phyloP scores from a whole-genome alignment of 192 early-diverging fungal species.

The Cladochytrium replicatum region DNA sequence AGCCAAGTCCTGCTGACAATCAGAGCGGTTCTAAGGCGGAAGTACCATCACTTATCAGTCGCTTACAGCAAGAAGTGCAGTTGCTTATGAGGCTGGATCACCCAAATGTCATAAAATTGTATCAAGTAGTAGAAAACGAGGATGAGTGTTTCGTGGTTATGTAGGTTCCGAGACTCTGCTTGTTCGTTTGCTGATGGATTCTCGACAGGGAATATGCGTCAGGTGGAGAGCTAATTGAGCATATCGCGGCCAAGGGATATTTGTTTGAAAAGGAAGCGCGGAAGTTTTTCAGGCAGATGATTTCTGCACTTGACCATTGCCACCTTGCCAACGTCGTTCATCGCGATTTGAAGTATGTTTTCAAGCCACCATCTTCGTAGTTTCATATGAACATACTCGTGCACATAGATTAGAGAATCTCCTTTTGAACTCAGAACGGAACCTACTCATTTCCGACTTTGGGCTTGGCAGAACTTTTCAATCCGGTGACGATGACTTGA shows the following conservation, averaged over 20 bases:
- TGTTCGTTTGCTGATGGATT: no score
- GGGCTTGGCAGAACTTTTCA: slow-evolving; percentile 45
- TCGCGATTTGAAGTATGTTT: slow-evolving; percentile 47
- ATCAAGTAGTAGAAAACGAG: slow-evolving; percentile 50
- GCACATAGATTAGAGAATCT: no score
- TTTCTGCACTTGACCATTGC: slow-evolving; percentile 55
- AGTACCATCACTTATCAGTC: no score
- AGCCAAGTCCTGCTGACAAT: no score
- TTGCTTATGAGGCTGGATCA: slow-evolving; percentile 52
- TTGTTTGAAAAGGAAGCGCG: slow-evolving; percentile 43
- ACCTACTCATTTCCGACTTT: no score
- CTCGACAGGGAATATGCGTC: slow-evolving; percentile 55
- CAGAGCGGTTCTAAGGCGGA: no score
- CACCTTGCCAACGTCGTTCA: slow-evolving; percentile 53
- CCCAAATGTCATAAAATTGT: slow-evolving; percentile 52
- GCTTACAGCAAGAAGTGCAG: slow-evolving; percentile 47
- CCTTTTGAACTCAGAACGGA: no score
- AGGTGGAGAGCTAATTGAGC: slow-evolving; percentile 52
- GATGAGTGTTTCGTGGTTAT: slow-evolving; percentile 57
- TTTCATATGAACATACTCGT: no score
- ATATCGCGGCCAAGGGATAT: slow-evolving; percentile 37
- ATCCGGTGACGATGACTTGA: slow-evolving; percentile 31
- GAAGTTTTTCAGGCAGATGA: slow-evolving; percentile 46
- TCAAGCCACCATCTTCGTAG: no score
- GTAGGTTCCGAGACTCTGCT: no score